A percentile compares a stretch with the other conserved stretches of the same genome.
Evolutionary conservation across 768 basidiomycete genomes (phyloP).

Genomic region (Ephemerocybe angulata): DNA sequence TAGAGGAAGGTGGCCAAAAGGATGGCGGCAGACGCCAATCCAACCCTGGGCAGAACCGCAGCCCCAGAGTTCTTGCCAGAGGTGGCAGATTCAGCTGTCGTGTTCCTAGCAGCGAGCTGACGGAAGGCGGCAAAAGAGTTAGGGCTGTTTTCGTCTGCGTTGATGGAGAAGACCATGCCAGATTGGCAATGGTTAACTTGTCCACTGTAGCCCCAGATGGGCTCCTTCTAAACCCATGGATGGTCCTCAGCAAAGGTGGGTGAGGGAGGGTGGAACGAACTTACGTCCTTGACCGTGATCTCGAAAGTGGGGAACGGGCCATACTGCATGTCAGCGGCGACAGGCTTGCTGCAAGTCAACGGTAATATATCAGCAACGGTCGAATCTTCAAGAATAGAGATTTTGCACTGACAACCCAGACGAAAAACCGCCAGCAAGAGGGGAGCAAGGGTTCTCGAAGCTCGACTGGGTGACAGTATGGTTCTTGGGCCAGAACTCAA

Average conservation of each 20-base stretch:
- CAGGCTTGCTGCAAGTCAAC: constrained; percentile 35
- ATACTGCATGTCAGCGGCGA: constrained; percentile 34
- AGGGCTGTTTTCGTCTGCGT: constrained; percentile 45
- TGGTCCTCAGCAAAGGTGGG: background rate
- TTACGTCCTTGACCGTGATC: constrained; percentile 45
- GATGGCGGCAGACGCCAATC: too few species aligned
- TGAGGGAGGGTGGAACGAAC: constrained; percentile 7
- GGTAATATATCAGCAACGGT: background rate
- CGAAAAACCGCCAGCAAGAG: constrained; percentile 32
- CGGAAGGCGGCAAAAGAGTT: constrained; percentile 53
- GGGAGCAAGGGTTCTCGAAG: constrained; percentile 35
- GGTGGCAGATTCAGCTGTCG: background rate
- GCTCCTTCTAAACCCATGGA: constrained; percentile 28
- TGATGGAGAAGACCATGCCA: constrained; percentile 68
- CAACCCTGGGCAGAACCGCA: background rate
- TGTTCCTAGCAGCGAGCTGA: constrained; percentile 23
- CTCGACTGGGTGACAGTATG: constrained; percentile 44
- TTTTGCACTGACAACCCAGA: constrained; percentile 41
- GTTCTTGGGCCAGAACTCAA: constrained; percentile 45
- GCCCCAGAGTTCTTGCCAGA: background rate
- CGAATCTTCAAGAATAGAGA: background rate
- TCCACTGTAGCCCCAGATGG: constrained; percentile 59
- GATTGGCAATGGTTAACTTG: constrained; percentile 49
- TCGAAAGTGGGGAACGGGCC: constrained; percentile 43
- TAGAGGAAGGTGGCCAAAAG: too few species aligned